These are phyloP conservation scores for Penicillium paradoxum DNA, from an alignment of 495 filamentous ascomycete genomes.

Conservation along the genomic window DNA sequence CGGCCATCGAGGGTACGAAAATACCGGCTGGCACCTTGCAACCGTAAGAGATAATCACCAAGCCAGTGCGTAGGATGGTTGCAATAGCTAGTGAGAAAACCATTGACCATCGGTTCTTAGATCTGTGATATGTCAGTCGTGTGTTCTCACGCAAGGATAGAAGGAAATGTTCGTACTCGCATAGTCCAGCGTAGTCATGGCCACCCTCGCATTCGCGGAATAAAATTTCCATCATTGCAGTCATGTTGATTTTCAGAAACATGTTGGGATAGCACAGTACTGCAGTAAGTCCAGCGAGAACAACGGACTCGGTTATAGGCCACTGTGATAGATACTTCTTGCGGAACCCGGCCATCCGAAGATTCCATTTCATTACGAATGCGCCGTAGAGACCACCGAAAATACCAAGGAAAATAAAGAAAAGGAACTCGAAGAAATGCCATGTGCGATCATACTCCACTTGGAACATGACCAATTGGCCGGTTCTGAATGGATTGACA, in stretches of 20 bases:
- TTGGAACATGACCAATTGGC: slow-evolving; percentile 99
- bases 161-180: slow-evolving; percentile 54
- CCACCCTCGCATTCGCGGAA: slow-evolving; percentile 92
- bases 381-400: slow-evolving; percentile 96
- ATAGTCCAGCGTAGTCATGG: slow-evolving; percentile 88
- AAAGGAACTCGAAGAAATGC: slow-evolving; percentile 96
- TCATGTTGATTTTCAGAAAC: slow-evolving; percentile 97
- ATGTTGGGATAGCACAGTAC: slow-evolving; percentile 94
- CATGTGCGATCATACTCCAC: slow-evolving; percentile 92
- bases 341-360: slow-evolving; percentile 83
- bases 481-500: slow-evolving; percentile 96
- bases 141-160: not conserved
- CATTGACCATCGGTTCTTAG: slow-evolving; percentile 68
- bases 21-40: slow-evolving; percentile 98
- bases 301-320: slow-evolving; percentile 80
- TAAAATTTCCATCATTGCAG: slow-evolving; percentile 96
- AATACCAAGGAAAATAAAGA: slow-evolving; percentile 85
- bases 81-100: slow-evolving; percentile 74
- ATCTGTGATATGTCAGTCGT: slow-evolving; percentile 33
- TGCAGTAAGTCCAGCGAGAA: slow-evolving; percentile 78
- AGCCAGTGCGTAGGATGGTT: slow-evolving; percentile 70
- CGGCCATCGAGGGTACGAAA: slow-evolving; percentile 96
- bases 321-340: slow-evolving; percentile 88
- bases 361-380: slow-evolving; percentile 98
- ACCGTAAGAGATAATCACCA: slow-evolving; percentile 96